phyloP scores from a whole-genome alignment of 83 land plant genomes.

The Picea abies region DNA sequence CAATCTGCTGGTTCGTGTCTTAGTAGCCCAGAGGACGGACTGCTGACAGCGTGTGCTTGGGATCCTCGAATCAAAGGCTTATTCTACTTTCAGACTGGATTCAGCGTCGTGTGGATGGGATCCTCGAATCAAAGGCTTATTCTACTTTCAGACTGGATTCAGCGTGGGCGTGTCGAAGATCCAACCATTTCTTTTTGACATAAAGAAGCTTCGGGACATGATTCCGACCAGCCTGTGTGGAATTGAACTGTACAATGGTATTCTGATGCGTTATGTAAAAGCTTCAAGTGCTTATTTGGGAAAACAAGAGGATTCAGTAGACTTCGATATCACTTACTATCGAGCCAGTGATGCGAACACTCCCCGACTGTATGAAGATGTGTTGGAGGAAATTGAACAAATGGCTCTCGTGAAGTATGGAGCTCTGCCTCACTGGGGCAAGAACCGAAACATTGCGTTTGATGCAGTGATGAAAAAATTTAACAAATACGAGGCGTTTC shows the following conservation, averaged over 20 bases:
- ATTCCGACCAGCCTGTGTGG: constrained; percentile 56
- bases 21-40: background rate
- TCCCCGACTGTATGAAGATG: no score
- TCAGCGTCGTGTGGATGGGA: constrained; percentile 39
- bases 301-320: constrained; percentile 38
- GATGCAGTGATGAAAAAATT: constrained; percentile 42
- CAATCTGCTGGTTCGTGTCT: constrained; percentile 12
- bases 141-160: constrained; percentile 30
- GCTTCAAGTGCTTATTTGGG: no score
- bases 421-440: constrained; percentile 31
- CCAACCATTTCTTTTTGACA: constrained; percentile 32
- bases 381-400: constrained; percentile 67
- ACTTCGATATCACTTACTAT: constrained; percentile 66
- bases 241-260: constrained; percentile 64
- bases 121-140: constrained; percentile 20
- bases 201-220: constrained; percentile 23
- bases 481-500: constrained; percentile 25
- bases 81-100: no score
- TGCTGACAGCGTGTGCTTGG: no score
- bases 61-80: no score
- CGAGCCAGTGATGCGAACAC: constrained; percentile 43
- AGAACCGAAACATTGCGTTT: constrained; percentile 69
- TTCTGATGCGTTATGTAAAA: constrained; percentile 49
- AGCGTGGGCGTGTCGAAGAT: constrained; percentile 29
- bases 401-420: constrained; percentile 61